A percentile compares a stretch with the other conserved stretches of the same genome.
These are phyloP conservation scores for Leishmania martiniquensis DNA, from an alignment of 208 protist genomes.

Conservation along the genomic window DNA sequence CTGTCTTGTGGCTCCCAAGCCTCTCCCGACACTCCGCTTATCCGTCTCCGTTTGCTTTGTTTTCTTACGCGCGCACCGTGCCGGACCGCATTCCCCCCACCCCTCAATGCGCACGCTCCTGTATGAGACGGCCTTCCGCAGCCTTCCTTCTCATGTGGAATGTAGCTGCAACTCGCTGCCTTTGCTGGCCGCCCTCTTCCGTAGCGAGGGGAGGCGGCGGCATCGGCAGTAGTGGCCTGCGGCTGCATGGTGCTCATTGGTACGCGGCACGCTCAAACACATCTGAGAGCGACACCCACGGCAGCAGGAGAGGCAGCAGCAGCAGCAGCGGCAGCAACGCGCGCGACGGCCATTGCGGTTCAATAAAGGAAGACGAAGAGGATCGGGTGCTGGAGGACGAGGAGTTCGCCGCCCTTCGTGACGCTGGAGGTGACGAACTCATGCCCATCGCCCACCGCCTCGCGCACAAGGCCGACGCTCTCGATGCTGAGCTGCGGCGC, in stretches of 20 bases:
- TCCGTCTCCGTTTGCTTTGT: not conserved
- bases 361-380: constrained; percentile 42
- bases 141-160: not conserved
- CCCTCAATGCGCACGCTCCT: not conserved
- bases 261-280: not conserved
- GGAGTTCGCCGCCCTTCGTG: constrained; percentile 57
- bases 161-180: not conserved
- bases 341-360: constrained; percentile 9
- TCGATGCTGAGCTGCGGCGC: constrained; percentile 63
- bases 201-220: not conserved
- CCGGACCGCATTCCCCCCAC: not conserved
- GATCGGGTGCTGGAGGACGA: constrained; percentile 76
- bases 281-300: not conserved
- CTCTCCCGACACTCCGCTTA: not conserved
- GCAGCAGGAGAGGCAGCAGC: not conserved
- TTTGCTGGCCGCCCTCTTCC: not conserved
- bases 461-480: constrained; percentile 59
- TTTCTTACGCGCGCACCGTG: not conserved
- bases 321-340: constrained; percentile 1
- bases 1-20: too few species aligned
- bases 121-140: not conserved
- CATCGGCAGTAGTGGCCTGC: not conserved
- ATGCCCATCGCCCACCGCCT: constrained; percentile 53
- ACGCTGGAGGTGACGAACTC: constrained; percentile 46
- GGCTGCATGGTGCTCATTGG: not conserved